Base-by-base conservation (phyloP, 139 green algal genomes). In the Diplosphaera chodatii region DNA sequence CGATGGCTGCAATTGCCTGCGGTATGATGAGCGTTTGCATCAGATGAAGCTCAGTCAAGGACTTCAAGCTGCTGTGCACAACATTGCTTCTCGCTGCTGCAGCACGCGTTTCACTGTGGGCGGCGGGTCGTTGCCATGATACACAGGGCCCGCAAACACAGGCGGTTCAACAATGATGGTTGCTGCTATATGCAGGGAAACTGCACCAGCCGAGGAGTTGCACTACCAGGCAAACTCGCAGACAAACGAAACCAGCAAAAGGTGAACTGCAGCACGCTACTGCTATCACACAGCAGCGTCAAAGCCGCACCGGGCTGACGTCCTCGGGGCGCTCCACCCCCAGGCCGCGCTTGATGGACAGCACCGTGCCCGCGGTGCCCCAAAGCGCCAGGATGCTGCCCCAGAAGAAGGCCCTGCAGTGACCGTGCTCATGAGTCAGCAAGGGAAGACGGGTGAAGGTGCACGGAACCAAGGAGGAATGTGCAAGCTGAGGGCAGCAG, bases 301-400 rank as follows among this genome's bases (percentile, higher is more conserved):
- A 3, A 55, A 64, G 1, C 41, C 31, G 2, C 33, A 37, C 65
- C 8, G 41, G 32, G 10, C 32, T 31, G n/a, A 25, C 66, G 72
- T 78, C 59, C 30, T 64, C 3, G 13, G 37, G 25, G 40, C 64
- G 40, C 55, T 75, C 33, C 63, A 85, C 80, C 62, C 66, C 69
- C 29, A 85, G 72, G 16, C 20, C 29, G 23, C 76, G 76, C 27
- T 65, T 27, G 21, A 69, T 69, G 5, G 72, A 68, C 22, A 34
- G 74, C 33, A 81, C 65, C n/a, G 84, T 25, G 20, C 80, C 83
- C 4, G 68, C 80, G 0, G 77, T 84, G 64, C 80, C 83, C 80
- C 80, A 84, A 18, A 87, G n/a, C 1, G 77, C 83, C 65, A 86
- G 62, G n/a, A 88, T 63, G 56, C 40, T 79, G 37, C 83, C 83